phyloP scores from a whole-genome alignment of 371 early-diverging fungal genomes.

The Mucor sp. region DNA sequence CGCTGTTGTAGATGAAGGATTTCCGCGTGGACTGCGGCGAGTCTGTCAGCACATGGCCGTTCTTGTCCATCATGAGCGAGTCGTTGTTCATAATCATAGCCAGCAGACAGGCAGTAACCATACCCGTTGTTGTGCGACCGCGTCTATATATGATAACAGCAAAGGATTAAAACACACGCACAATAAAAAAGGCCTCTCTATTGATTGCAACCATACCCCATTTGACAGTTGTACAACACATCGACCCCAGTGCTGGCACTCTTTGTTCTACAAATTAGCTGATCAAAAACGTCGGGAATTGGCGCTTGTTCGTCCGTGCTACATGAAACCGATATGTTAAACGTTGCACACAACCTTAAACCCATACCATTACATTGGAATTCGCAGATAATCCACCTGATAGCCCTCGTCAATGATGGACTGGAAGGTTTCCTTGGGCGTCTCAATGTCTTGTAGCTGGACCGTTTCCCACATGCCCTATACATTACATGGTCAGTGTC shows the following conservation, averaged over 20 bases:
- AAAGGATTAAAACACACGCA: background rate
- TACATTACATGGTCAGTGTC: background rate
- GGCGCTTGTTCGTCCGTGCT: slow-evolving; percentile 82
- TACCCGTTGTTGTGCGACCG: slow-evolving; percentile 75
- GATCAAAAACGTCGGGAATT: slow-evolving; percentile 77
- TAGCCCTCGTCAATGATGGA: slow-evolving; percentile 58
- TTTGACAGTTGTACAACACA: slow-evolving; percentile 79
- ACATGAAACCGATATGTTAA: background rate
- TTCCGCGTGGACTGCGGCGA: background rate
- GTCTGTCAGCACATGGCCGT: slow-evolving; percentile 1
- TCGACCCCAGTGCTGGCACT: slow-evolving; percentile 46
- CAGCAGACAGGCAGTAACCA: slow-evolving; percentile 57
- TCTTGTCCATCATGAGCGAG: slow-evolving; percentile 8
- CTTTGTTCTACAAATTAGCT: slow-evolving; percentile 55
- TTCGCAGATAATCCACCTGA: slow-evolving; percentile 64
- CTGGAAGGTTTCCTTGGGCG: slow-evolving; percentile 62
- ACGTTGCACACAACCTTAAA: slow-evolving; percentile 4
- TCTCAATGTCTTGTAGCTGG: slow-evolving; percentile 49
- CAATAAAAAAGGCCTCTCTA: background rate
- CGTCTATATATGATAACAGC: slow-evolving; percentile 41
- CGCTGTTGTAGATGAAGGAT: slow-evolving; percentile 8
- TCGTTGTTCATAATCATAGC: slow-evolving; percentile 27
- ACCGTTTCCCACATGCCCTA: slow-evolving; percentile 70
- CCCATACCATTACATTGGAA: slow-evolving; percentile 62
- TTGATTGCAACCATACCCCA: slow-evolving; percentile 57